Conservation (phyloP, 768 basidiomycete genomes). For the Boletus edulis region DNA sequence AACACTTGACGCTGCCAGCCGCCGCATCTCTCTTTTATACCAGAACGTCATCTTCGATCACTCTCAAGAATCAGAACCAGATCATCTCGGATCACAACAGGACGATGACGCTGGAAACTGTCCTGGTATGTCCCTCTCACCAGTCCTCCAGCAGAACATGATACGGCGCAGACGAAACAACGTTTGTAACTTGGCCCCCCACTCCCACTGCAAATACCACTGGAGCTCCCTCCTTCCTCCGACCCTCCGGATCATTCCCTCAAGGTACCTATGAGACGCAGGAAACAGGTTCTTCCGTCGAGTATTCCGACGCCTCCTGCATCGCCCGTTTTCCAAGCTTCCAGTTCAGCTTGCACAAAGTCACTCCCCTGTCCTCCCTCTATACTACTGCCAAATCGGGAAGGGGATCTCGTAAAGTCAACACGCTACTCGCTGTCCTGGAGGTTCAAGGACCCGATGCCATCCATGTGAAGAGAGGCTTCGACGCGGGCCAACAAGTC, state of each 20-base stretch:
- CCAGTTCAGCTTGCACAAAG: conserved; percentile 63
- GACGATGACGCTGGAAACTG: conserved; percentile 16
- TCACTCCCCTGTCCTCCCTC: conserved; percentile 50
- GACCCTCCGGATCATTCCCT: conserved; percentile 27
- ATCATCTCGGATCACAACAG: conserved; percentile 15
- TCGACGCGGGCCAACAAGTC: conserved; percentile 67
- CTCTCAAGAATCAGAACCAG: conserved; percentile 31
- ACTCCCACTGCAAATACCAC: conserved; percentile 34
- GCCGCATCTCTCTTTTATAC: conserved; percentile 68
- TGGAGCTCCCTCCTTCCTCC: conserved; percentile 25
- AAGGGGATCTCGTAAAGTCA: conserved; percentile 48
- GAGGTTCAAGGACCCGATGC: conserved; percentile 77
- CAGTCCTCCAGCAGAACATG: too few relatives aligned
- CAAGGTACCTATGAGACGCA: conserved; percentile 39
- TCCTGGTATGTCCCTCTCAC: conserved; percentile 13
- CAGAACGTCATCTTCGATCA: conserved; percentile 68
- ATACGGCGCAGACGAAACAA: conserved; percentile 41
- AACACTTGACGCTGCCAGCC: conserved; percentile 63
- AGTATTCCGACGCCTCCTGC: conserved; percentile 66
- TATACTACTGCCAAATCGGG: conserved; percentile 27
- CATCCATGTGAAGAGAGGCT: conserved; percentile 64
- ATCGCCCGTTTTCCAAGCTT: conserved; percentile 73
- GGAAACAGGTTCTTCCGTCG: conserved; percentile 43
- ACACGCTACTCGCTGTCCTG: conserved; percentile 60
- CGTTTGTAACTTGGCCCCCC: conserved; percentile 58